These are phyloP conservation scores for Austroboletus sp. DNA, from an alignment of 1,284 basidiomycete genomes.

Conservation along the genomic window DNA sequence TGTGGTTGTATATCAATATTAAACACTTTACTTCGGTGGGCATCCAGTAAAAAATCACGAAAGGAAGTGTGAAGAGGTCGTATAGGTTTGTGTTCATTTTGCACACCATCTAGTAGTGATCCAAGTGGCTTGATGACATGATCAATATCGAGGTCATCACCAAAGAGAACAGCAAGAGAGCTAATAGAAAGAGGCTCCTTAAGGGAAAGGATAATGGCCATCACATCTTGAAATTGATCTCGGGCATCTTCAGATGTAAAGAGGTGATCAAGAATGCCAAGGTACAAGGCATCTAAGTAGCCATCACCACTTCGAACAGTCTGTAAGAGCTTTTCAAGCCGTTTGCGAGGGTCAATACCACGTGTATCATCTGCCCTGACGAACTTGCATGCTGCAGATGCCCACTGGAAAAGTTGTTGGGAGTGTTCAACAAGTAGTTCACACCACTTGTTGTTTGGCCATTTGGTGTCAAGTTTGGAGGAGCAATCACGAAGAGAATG, in stretches of 20 bases:
- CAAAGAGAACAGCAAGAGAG: neutral
- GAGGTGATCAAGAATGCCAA: neutral
- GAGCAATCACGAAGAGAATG: neutral
- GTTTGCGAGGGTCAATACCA: neutral
- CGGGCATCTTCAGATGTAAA: neutral
- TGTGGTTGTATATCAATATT: neutral
- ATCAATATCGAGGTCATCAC: neutral
- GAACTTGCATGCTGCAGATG: no score
- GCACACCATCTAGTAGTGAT: neutral
- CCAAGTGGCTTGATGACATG: neutral
- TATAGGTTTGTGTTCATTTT: no score
- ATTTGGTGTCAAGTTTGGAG: neutral
- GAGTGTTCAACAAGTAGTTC: neutral
- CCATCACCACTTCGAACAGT: neutral
- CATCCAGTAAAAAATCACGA: neutral
- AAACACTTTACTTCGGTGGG: neutral
- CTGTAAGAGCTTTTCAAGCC: neutral
- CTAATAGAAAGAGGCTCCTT: neutral
- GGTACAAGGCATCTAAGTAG: neutral
- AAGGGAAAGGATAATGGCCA: conserved; percentile 1
- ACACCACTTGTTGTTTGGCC: neutral
- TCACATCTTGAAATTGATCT: neutral
- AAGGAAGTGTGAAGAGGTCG: no score
- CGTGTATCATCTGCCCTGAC: neutral
- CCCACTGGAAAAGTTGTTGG: neutral